Evolutionary conservation across 192 early-diverging fungal genomes (phyloP), one percentile per base, ranked within the genome.

Genomic region (Umbelopsis vinacea): DNA sequence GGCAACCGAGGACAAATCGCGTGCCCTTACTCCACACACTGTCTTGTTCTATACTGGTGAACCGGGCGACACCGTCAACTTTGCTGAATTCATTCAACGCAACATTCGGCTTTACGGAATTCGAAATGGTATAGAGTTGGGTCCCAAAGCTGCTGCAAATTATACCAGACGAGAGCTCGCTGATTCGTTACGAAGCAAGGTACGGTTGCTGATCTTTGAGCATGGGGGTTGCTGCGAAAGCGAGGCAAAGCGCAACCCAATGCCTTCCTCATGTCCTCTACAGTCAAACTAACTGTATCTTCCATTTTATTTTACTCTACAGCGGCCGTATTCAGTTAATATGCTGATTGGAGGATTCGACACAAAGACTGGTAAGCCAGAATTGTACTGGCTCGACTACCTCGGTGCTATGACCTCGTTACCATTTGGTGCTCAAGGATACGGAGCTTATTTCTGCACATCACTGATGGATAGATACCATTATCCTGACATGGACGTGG

Each of bases 401-500:
- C 75, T 97, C 52, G 89, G 90, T 12, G 83, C 92, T 3, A 84
- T 89, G 84, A 85, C 90, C 10, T 89, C 91, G 74, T 81, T 96
- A 46, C 88, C 91, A 46, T 97, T 89, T 84, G 95, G 90, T 21
- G 91, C 93, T 50, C 97, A 99, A 74, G 97, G 96, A 5, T 94
- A 96, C 74, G 92, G 92, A 45, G 82, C 91, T n/a, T 96, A 96
- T 84, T 96, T 96, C 82, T 85, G 89, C 74, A 87, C 90, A 79
- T 93, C 95, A 38, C 88, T 95, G 19, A 89, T 99, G 90, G 97
- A 99, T 84, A 88, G 93, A 43, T 94, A 97, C 85, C 94, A 96
- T 85, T 85, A 84, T 47, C 76, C 84, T 33, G 91, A 93, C 73
- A 86, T 99, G 82, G 80, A 89, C 24, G 78, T 95, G 47, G 95